Evolutionary conservation across 768 basidiomycete genomes (phyloP).

Genomic region (Aureoboletus auriporus): DNA sequence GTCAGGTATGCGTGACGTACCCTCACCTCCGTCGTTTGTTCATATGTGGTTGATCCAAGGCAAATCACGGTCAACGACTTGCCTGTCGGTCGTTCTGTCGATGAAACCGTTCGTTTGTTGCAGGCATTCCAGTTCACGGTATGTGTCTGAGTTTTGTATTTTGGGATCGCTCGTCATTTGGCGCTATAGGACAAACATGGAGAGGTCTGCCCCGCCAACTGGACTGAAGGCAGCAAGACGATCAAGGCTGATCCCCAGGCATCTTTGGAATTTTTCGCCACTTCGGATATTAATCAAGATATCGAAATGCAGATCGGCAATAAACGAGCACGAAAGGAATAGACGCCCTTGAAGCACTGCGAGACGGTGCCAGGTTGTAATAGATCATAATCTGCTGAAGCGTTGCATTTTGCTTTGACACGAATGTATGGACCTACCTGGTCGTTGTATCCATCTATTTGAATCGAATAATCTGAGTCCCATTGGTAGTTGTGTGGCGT

Average conservation of each 20-base stretch:
- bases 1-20: constrained; percentile 43
- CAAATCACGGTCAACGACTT: constrained; percentile 91
- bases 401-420: background rate
- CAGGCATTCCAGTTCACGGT: constrained; percentile 93
- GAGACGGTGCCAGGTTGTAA: background rate
- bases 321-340: constrained; percentile 59
- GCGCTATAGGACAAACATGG: constrained; percentile 66
- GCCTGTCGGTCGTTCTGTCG: constrained; percentile 92
- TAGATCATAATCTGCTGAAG: constrained; percentile 1
- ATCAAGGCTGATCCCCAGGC: constrained; percentile 77
- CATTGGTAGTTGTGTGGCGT: too few species aligned
- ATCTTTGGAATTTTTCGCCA: constrained; percentile 69
- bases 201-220: constrained; percentile 91
- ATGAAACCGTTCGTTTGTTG: constrained; percentile 86
- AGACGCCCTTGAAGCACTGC: background rate
- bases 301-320: constrained; percentile 39
- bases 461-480: too few species aligned
- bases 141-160: constrained; percentile 21
- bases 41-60: constrained; percentile 30
- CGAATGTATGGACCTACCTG: background rate
- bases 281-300: constrained; percentile 19
- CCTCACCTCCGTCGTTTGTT: background rate
- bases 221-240: constrained; percentile 77
- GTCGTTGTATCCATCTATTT: background rate
- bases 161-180: background rate